phyloP scores from a whole-genome alignment of 2,329 filamentous ascomycete genomes.

The Dryadomyces quercus-mongolicae region DNA sequence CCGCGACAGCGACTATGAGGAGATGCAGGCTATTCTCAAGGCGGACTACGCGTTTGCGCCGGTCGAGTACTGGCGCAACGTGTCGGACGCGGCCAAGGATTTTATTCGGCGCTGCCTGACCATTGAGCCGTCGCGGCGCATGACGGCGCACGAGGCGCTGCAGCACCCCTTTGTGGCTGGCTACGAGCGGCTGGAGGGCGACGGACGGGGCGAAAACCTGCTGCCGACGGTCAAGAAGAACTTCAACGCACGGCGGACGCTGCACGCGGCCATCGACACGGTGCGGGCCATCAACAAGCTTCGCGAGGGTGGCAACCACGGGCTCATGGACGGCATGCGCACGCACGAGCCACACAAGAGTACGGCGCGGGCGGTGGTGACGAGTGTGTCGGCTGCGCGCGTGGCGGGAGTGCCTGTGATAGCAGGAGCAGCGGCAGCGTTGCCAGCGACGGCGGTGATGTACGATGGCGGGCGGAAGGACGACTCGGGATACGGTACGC shows the following conservation, averaged over 20 bases:
- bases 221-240: conserved; percentile 62
- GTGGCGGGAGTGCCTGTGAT: not conserved
- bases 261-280: conserved; percentile 60
- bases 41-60: conserved; percentile 96
- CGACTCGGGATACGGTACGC: conserved; percentile 39
- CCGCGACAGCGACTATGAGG: conserved; percentile 91
- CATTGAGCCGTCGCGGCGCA: conserved; percentile 73
- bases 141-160: conserved; percentile 76
- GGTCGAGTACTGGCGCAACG: conserved; percentile 90
- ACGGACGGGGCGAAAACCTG: conserved; percentile 46
- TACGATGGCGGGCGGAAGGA: conserved; percentile 21
- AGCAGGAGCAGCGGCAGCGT: not conserved
- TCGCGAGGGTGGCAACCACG: conserved; percentile 36
- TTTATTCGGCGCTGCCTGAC: conserved; percentile 91
- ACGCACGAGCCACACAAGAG: conserved; percentile 32
- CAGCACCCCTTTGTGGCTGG: conserved; percentile 53
- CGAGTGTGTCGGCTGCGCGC: not conserved
- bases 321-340: conserved; percentile 49
- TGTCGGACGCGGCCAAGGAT: conserved; percentile 73
- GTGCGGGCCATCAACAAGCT: conserved; percentile 61
- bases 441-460: not conserved
- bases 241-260: conserved; percentile 56
- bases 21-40: conserved; percentile 97
- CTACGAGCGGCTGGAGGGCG: conserved; percentile 22
- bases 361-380: not conserved